Evolutionary conservation across 1,284 basidiomycete species (phyloP).

Genomic region (Rhizoctonia solani): DNA sequence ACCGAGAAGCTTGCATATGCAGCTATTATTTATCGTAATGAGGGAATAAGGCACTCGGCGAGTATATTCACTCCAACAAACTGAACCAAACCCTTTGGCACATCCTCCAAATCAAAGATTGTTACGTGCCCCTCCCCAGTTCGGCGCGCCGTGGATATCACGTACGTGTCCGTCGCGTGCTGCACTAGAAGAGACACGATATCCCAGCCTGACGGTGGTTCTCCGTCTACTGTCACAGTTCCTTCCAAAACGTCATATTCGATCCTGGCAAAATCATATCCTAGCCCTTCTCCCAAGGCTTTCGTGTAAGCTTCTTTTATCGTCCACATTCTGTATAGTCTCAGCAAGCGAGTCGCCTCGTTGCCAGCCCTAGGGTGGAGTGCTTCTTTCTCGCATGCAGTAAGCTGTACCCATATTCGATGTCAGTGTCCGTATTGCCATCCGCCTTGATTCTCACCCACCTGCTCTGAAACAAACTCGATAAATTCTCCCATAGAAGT

Average conservation of each 20-base stretch:
- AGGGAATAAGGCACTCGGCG: neutral
- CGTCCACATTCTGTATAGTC: constrained; percentile 72
- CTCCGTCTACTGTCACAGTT: constrained; percentile 15
- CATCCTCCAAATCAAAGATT: neutral
- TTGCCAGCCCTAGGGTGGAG: constrained; percentile 53
- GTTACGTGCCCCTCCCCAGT: neutral
- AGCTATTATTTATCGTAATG: neutral
- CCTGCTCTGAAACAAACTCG: constrained; percentile 67
- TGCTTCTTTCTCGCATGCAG: constrained; percentile 47
- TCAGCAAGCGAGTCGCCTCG: constrained; percentile 49
- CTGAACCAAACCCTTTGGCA: constrained; percentile 10
- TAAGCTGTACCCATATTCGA: neutral
- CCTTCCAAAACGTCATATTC: constrained; percentile 58
- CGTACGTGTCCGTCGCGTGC: neutral
- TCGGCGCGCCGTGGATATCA: constrained; percentile 9
- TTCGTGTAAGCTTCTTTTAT: constrained; percentile 87
- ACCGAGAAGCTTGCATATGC: neutral
- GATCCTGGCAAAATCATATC: constrained; percentile 74
- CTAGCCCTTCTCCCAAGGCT: constrained; percentile 77
- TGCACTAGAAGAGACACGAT: constrained; percentile 4
- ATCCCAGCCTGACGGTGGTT: constrained; percentile 6
- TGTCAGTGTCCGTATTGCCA: neutral
- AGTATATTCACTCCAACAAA: constrained; percentile 18
- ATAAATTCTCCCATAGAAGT: constrained; percentile 63
- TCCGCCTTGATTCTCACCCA: constrained; percentile 43